Evolutionary conservation across 1,284 basidiomycete species (phyloP).

Genomic region (Fomitopsis betulina): DNA sequence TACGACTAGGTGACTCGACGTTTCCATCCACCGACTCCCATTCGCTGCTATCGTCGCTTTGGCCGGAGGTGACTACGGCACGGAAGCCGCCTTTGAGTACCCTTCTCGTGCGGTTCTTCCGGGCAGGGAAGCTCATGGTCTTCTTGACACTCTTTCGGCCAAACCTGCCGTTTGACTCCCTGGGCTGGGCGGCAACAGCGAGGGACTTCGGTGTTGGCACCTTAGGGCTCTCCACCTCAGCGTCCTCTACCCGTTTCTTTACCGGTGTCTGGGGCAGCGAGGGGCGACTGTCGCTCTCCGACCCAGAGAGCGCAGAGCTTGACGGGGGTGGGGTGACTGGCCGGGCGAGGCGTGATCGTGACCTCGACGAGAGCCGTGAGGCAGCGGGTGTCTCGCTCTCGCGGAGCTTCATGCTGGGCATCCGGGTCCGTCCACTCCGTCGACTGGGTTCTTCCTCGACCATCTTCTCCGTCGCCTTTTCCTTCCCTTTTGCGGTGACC

Average conservation of each 20-base stretch:
- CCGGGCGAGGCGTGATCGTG: neutral
- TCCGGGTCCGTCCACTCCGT: conserved; percentile 28
- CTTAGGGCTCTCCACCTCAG: conserved; percentile 16
- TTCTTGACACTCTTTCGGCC: conserved; percentile 49
- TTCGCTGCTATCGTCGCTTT: neutral
- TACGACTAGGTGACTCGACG: neutral
- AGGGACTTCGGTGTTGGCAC: conserved; percentile 38
- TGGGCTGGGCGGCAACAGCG: conserved; percentile 45
- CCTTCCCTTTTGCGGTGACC: neutral
- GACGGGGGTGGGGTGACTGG: conserved; percentile 15
- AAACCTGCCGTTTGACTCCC: conserved; percentile 45
- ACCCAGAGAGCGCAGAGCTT: conserved; percentile 11
- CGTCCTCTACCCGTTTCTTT: conserved; percentile 5
- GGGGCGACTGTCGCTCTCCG: conserved; percentile 3
- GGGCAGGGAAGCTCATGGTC: conserved; percentile 34
- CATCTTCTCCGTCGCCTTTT: conserved; percentile 6
- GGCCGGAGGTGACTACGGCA: conserved; percentile 10
- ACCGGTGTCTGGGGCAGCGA: conserved; percentile 7
- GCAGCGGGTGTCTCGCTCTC: conserved; percentile 27
- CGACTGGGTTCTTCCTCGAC: conserved; percentile 15
- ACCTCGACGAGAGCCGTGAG: conserved; percentile 3
- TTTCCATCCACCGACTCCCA: neutral
- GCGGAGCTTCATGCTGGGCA: conserved; percentile 31
- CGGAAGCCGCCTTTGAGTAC: conserved; percentile 29
- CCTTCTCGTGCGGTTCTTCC: conserved; percentile 34